phyloP scores from a whole-genome alignment of 2,329 filamentous ascomycete species.

The Amauroascus niger region DNA sequence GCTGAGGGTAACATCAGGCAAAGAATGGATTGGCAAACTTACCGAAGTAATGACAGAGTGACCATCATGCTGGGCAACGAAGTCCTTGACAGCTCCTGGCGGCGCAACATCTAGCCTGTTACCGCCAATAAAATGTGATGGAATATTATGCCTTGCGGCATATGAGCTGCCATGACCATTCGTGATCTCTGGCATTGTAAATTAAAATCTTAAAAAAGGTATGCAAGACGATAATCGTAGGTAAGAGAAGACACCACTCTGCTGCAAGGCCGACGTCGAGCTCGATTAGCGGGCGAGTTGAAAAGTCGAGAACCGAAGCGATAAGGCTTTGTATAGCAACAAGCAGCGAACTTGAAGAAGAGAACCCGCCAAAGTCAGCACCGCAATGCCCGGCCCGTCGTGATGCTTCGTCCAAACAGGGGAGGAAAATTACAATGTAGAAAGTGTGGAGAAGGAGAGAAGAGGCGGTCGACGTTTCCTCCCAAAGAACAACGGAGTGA shows the following conservation, averaged over 20 bases:
- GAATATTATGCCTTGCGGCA: slow-evolving; percentile 70
- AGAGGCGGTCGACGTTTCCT: not conserved
- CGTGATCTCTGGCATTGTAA: slow-evolving; percentile 34
- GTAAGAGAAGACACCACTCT: slow-evolving; percentile 14
- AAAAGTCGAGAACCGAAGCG: not conserved
- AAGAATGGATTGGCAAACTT: slow-evolving; percentile 22
- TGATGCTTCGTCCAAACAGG: not conserved
- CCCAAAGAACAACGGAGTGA: slow-evolving; percentile 1
- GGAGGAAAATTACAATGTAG: not conserved
- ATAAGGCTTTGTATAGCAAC: not conserved
- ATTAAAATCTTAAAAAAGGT: slow-evolving; percentile 10
- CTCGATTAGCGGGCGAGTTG: not conserved
- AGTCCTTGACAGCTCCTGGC: slow-evolving; percentile 87
- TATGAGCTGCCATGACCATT: slow-evolving; percentile 55
- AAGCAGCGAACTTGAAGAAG: not conserved
- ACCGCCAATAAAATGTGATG: slow-evolving; percentile 93
- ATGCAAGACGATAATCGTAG: slow-evolving; percentile 11
- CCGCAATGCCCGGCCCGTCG: slow-evolving; percentile 2
- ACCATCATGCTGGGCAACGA: slow-evolving; percentile 77
- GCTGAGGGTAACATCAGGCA: no score
- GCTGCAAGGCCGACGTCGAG: not conserved
- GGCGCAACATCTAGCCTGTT: slow-evolving; percentile 75
- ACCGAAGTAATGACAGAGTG: slow-evolving; percentile 99
- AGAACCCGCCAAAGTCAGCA: not conserved
- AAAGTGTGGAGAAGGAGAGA: slow-evolving; percentile 7